Evolutionary conservation across 2,329 filamentous ascomycete genomes (phyloP).

Genomic region (Teratosphaeria destructans): DNA sequence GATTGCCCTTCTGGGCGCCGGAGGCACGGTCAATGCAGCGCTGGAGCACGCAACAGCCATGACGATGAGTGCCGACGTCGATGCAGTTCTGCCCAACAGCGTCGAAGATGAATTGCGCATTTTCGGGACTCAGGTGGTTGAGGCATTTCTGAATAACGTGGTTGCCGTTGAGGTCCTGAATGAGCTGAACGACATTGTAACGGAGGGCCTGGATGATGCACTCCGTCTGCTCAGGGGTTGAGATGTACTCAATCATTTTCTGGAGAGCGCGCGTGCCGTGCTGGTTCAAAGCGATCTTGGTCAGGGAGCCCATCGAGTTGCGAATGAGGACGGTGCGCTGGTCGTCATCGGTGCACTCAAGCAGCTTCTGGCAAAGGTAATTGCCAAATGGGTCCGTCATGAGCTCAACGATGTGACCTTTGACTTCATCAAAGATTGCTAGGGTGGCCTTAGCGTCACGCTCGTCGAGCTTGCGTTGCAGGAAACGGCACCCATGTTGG

Average conservation of each 20-base stretch:
- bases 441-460: constrained; percentile 72
- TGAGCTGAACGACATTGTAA: constrained; percentile 79
- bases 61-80: constrained; percentile 88
- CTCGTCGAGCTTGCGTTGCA: constrained; percentile 96
- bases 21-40: constrained; percentile 96
- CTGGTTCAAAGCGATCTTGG: constrained; percentile 89
- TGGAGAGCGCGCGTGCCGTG: constrained; percentile 93
- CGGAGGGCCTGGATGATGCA: constrained; percentile 79
- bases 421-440: constrained; percentile 90
- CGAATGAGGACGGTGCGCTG: constrained; percentile 88
- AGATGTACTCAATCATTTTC: constrained; percentile 99
- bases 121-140: constrained; percentile 74
- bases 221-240: constrained; percentile 70
- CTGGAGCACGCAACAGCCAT: constrained; percentile 95
- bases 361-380: constrained; percentile 95
- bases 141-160: constrained; percentile 99
- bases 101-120: constrained; percentile 95
- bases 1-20: constrained; percentile 74
- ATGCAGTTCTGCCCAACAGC: constrained; percentile 81
- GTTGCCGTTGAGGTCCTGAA: constrained; percentile 96
- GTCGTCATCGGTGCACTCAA: constrained; percentile 90
- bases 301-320: constrained; percentile 78
- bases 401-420: constrained; percentile 85
- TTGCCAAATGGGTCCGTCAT: constrained; percentile 99
- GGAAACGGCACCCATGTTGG: constrained; percentile 90